Evolutionary conservation across 208 protist species (phyloP), one percentile per base, ranked within the genome.

Genomic region (Polymyxa betae): DNA sequence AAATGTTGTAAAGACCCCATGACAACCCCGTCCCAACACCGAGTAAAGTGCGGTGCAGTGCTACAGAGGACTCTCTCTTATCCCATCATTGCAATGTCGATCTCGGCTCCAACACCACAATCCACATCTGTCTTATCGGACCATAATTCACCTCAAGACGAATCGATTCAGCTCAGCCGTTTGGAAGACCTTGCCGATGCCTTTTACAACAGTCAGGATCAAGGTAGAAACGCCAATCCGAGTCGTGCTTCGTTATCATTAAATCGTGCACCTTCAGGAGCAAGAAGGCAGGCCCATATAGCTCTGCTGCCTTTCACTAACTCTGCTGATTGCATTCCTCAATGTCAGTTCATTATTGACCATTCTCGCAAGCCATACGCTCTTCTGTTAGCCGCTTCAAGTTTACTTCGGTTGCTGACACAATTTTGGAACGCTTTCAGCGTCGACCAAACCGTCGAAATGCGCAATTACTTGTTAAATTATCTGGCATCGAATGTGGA

Each of bases 361-460:
- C 72, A 82, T 43, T 82, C 72, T 20, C n/a, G 12, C 16, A 82
- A 82, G 35, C 72, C 72, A 43, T 82, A 45, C 35, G 72, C 72
- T 35, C n/a, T 82, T 20, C n/a, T 82, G 12, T 43, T 82, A 12
- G 72, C 72, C n/a, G 72, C 35, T 20, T 82, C 72, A n/a, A 82
- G 72, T 43, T n/a, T 82, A 38, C n/a, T 82, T 35, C n/a, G 72
- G 10, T n/a, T 82, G 72, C 5, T 82, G 35, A 82, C 72, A n/a
- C 72, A 82, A 43, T 82, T 82, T n/a, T 82, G 72, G 72, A 82
- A 82, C n/a, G n/a, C n/a, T 5, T 82, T 82, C 40, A 82, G 16
- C 40, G 72, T 82, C 35, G 72, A 82, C 35, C 72, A 82, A 82
- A 82, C 72, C 35, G 16, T 82, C 35, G 72, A 82, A 38, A 82